These are phyloP conservation scores for Chenopodium suecicum DNA, from an alignment of 148 eudicot genomes.

Conservation along the genomic window DNA sequence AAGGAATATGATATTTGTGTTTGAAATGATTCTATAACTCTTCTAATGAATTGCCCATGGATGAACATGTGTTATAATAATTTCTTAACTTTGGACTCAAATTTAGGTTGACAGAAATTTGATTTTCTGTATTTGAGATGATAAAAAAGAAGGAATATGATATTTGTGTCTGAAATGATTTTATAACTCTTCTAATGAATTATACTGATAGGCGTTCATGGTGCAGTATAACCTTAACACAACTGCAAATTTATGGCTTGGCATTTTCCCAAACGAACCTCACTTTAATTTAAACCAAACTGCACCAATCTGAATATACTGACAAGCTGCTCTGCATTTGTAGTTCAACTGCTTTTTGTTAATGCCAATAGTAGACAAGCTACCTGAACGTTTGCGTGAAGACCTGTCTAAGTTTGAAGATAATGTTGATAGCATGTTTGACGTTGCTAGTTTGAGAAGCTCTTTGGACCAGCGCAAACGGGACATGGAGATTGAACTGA, in stretches of 20 bases:
- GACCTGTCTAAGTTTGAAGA: slow-evolving; percentile 75
- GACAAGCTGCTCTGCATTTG: slow-evolving; percentile 23
- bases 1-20: background rate
- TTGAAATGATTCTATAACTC: background rate
- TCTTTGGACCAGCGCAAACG: slow-evolving; percentile 66
- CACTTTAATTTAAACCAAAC: too few species aligned
- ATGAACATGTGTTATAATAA: background rate
- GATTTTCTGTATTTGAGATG: background rate
- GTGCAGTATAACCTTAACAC: too few species aligned
- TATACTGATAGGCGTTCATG: background rate
- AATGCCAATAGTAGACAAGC: slow-evolving; percentile 95
- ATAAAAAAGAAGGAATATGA: background rate
- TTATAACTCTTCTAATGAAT: background rate
- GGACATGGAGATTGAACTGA: slow-evolving; percentile 77
- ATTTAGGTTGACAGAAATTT: background rate
- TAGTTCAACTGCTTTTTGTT: slow-evolving; percentile 97
- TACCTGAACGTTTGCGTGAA: slow-evolving; percentile 85
- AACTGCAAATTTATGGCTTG: too few species aligned
- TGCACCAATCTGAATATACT: background rate
- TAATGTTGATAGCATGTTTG: slow-evolving; percentile 70
- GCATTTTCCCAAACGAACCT: too few species aligned
- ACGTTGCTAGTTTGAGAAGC: slow-evolving; percentile 59
- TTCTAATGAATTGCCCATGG: background rate
- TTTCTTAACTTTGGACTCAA: background rate
- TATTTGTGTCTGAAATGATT: background rate